A percentile compares a stretch with the other conserved stretches of the same genome.
Evolutionary conservation across 495 filamentous ascomycete species (phyloP).

Genomic region (Cairneyella variabilis): DNA sequence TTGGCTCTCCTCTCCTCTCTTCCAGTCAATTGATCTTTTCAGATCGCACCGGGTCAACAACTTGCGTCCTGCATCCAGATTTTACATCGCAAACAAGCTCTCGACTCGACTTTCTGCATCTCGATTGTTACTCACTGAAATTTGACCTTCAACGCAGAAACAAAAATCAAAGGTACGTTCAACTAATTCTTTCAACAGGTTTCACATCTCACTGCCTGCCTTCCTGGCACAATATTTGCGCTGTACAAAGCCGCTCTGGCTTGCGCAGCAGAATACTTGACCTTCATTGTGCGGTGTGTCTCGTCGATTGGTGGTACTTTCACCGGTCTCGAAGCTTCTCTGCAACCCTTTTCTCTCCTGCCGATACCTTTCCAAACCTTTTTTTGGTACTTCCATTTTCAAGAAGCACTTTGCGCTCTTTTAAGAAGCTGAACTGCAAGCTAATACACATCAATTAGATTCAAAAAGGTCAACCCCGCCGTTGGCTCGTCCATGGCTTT

Average conservation of each 20-base stretch:
- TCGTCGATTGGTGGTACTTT: too few relatives aligned
- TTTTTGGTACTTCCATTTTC: not conserved
- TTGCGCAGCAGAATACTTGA: too few relatives aligned
- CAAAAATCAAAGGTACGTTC: not conserved
- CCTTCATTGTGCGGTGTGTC: too few relatives aligned
- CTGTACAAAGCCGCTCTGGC: not conserved
- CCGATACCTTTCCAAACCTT: too few relatives aligned
- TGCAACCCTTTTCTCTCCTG: too few relatives aligned
- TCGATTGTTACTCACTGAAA: not conserved
- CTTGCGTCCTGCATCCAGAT: not conserved
- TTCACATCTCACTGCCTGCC: not conserved
- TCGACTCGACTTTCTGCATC: not conserved
- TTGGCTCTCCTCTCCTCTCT: constrained; percentile 6
- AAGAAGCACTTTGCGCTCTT: not conserved
- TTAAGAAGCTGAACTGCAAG: not conserved
- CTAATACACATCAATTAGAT: not conserved
- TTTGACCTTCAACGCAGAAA: not conserved
- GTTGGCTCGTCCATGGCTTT: constrained; percentile 20
- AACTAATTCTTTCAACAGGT: too few relatives aligned
- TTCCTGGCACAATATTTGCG: too few relatives aligned
- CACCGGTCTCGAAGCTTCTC: too few relatives aligned
- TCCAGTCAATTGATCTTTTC: constrained; percentile 14
- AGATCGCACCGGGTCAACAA: not conserved
- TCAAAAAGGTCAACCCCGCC: not conserved
- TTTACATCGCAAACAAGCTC: constrained; percentile 5